Evolutionary conservation across 768 basidiomycete genomes (phyloP).

Genomic region (Naganishia vishniacii): DNA sequence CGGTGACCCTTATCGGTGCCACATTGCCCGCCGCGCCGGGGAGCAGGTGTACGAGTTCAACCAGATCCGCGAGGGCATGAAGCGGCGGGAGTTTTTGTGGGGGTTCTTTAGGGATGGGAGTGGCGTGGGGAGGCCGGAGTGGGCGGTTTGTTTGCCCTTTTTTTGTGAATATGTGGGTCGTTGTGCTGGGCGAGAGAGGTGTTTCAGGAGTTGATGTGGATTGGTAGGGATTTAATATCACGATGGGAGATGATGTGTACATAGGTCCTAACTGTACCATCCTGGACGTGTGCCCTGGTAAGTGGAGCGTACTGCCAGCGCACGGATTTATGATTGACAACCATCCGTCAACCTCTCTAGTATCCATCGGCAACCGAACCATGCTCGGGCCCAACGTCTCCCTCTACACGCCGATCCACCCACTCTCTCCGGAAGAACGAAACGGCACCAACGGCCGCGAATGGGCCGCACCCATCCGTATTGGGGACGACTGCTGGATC

Average conservation of each 20-base stretch:
- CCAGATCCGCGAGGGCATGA: conserved; percentile 23
- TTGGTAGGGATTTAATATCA: conserved; percentile 20
- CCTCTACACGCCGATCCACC: conserved; percentile 40
- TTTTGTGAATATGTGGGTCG: conserved; percentile 42
- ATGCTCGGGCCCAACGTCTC: conserved; percentile 46
- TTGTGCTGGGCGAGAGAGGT: neutral
- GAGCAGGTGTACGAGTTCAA: conserved; percentile 33
- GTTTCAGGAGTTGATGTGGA: neutral
- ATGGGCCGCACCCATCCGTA: conserved; percentile 42
- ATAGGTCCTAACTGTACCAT: conserved; percentile 39
- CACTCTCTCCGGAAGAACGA: conserved; percentile 39
- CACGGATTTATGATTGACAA: neutral
- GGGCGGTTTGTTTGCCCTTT: conserved; percentile 30
- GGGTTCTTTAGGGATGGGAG: conserved; percentile 22
- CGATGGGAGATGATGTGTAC: conserved; percentile 35
- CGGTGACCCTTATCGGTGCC: conserved; percentile 34
- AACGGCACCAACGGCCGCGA: conserved; percentile 44
- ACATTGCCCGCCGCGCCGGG: conserved; percentile 27
- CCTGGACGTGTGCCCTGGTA: conserved; percentile 39
- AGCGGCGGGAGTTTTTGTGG: conserved; percentile 28
- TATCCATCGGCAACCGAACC: conserved; percentile 44
- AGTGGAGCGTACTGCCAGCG: conserved; percentile 13
- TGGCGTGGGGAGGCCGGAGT: conserved; percentile 22
- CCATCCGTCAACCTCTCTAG: conserved; percentile 22
- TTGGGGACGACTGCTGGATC: conserved; percentile 50